Conservation (phyloP, 2,329 filamentous ascomycete genomes). For the Stachybotrys chartarum region DNA sequence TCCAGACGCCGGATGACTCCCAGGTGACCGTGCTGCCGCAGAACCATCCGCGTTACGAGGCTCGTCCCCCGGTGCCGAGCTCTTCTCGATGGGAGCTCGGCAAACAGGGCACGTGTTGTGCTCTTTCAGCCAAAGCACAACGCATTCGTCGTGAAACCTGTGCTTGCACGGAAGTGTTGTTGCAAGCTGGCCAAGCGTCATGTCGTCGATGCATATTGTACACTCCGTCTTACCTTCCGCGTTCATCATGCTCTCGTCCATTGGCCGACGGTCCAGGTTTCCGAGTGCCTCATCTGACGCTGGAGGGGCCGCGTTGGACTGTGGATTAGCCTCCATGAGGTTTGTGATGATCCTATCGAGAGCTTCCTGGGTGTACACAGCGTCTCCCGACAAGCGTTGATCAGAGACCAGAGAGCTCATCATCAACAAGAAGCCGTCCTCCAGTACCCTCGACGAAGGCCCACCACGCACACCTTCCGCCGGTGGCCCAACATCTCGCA, state of each 20-base stretch:
- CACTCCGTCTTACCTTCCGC: slow-evolving; percentile 69
- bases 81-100: slow-evolving; percentile 48
- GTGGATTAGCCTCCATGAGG: slow-evolving; percentile 77
- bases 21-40: neutral
- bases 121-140: slow-evolving; percentile 75
- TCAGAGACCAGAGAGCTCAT: slow-evolving; percentile 42
- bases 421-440: slow-evolving; percentile 6
- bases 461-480: slow-evolving; percentile 14
- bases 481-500: slow-evolving; percentile 32
- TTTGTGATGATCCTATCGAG: slow-evolving; percentile 82
- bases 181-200: slow-evolving; percentile 66
- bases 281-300: slow-evolving; percentile 70
- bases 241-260: slow-evolving; percentile 63
- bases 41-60: neutral
- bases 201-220: slow-evolving; percentile 89
- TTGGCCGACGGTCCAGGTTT: slow-evolving; percentile 61
- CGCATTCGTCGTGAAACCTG: slow-evolving; percentile 85
- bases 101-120: slow-evolving; percentile 92
- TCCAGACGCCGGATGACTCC: neutral
- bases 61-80: slow-evolving; percentile 2
- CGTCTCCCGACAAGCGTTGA: slow-evolving; percentile 51
- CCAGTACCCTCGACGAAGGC: neutral
- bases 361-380: slow-evolving; percentile 84
- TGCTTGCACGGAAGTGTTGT: slow-evolving; percentile 79
- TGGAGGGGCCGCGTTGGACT: slow-evolving; percentile 73